These are phyloP conservation scores for Ilex aquifolium DNA, from an alignment of 257 asterid genomes.

Conservation along the genomic window DNA sequence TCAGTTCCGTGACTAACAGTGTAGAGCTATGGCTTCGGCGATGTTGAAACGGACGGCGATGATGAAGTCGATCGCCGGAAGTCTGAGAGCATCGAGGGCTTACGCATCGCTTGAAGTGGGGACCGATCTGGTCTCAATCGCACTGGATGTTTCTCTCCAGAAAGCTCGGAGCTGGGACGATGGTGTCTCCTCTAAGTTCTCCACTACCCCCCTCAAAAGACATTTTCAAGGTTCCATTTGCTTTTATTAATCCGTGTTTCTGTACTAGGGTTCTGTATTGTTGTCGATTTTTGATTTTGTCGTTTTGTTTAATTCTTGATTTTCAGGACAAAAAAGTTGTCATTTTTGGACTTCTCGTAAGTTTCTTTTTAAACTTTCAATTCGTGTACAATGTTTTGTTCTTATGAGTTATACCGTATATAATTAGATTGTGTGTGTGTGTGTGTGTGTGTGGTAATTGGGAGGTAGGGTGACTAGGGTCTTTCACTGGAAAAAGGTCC, in stretches of 20 bases:
- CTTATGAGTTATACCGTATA: too few species aligned
- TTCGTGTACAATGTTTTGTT: background rate
- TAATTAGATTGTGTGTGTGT: too few species aligned
- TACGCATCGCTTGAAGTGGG: constrained; percentile 86
- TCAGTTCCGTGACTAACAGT: too few species aligned
- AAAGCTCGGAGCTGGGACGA: constrained; percentile 96
- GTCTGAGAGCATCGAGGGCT: constrained; percentile 37
- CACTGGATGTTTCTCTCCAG: constrained; percentile 73
- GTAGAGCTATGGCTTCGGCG: constrained; percentile 40
- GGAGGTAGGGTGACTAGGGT: too few species aligned
- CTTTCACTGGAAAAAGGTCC: too few species aligned
- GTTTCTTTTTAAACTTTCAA: constrained; percentile 11
- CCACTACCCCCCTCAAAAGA: too few species aligned
- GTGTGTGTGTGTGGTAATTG: too few species aligned
- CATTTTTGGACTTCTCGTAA: constrained; percentile 96
- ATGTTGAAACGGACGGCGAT: constrained; percentile 45
- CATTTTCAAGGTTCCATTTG: too few species aligned
- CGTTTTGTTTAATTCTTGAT: constrained; percentile 4
- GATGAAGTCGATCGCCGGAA: constrained; percentile 33
- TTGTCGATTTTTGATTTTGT: constrained; percentile 7
- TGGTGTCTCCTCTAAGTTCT: too few species aligned
- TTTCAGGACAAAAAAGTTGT: constrained; percentile 90
- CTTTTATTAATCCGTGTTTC: too few species aligned
- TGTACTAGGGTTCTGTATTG: constrained; percentile 17
- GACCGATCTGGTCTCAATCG: constrained; percentile 57